Evolutionary conservation across 108 stramenopile species (phyloP), one percentile per base, ranked within the genome.

Genomic region (Seminavis robusta): DNA sequence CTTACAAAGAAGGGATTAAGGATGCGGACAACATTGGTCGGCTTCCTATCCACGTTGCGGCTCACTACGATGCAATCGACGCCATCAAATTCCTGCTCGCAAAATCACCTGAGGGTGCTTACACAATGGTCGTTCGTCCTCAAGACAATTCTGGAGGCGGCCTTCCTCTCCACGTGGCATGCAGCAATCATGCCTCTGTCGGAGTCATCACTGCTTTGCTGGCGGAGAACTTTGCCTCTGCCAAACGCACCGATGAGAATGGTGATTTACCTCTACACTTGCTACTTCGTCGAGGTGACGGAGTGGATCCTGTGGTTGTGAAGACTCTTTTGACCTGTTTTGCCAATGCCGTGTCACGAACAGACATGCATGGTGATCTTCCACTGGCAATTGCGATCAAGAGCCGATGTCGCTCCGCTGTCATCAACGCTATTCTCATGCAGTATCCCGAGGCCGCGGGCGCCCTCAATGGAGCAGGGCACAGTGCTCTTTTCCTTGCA

Each of bases 1-100:
- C 88, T 27, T 93, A 93, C 78, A 90, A 88, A 56, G 86, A 88
- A 64, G 92, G 92, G 20, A 81, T 87, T 26, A 88, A 84, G 60
- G 88, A 90, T 40, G 71, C 70, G 0, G 86, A 93, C 56, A 80
- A 66, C 23, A 81, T 63, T 64, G 92, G 92, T 38, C 72, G 88
- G 8, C 75, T 83, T 9, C 92, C 92, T 3, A 79, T 93, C 50
- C 92, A 93, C 57, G 88, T 93, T 41, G 92, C 88, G 41, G 88
- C 92, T 15, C 80, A 76, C 30, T 78, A 83, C 62, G 92, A 89
- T 57, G 86, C 92, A 23, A 82, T 90, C 39, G 92, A 93, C 64
- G 73, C 86, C 20, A 65, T 90, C 34, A 93, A 93, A 48, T 93
- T 86, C 52, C 63, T 93, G 13, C 61, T 84, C 24, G 53, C 80